A percentile compares a stretch with the other conserved stretches of the same genome.
Conservation (phyloP, 1,284 basidiomycete genomes). For the Xerocomus amazonicus region DNA sequence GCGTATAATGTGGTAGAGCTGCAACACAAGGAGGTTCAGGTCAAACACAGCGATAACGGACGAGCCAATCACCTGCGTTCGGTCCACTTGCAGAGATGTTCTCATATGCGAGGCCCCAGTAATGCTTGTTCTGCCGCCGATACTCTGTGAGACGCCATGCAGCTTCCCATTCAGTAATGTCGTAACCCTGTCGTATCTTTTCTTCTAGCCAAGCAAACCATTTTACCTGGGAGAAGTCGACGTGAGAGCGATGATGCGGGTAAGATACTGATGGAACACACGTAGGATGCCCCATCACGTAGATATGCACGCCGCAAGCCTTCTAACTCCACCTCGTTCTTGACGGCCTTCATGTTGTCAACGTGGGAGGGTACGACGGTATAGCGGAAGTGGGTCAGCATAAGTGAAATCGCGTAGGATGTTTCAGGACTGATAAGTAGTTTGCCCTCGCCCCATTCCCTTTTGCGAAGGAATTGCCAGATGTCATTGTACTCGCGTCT, state of each 20-base stretch:
- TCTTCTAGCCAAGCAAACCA: slow-evolving; percentile 92
- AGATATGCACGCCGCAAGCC: slow-evolving; percentile 84
- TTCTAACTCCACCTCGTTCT: slow-evolving; percentile 83
- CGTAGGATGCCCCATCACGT: slow-evolving; percentile 90
- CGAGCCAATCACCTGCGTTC: slow-evolving; percentile 60
- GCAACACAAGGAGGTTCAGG: slow-evolving; percentile 6
- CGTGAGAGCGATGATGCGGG: slow-evolving; percentile 13
- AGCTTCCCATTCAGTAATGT: slow-evolving; percentile 91
- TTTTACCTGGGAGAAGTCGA: slow-evolving; percentile 42
- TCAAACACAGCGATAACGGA: neutral
- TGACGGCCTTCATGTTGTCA: slow-evolving; percentile 82
- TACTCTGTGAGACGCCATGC: slow-evolving; percentile 81
- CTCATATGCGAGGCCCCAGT: slow-evolving; percentile 88
- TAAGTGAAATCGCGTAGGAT: slow-evolving; percentile 75
- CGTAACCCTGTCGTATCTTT: slow-evolving; percentile 70
- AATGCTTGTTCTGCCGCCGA: slow-evolving; percentile 71
- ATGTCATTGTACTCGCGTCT: slow-evolving; percentile 73
- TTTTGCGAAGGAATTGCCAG: slow-evolving; percentile 70
- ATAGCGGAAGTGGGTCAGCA: slow-evolving; percentile 76
- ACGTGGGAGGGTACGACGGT: slow-evolving; percentile 64
- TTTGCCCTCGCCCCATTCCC: slow-evolving; percentile 76
- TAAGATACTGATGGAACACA: slow-evolving; percentile 38
- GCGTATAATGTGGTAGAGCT: slow-evolving; percentile 91
- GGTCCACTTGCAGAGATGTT: slow-evolving; percentile 90
- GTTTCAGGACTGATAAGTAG: slow-evolving; percentile 68